A percentile compares a stretch with the other conserved stretches of the same genome.
phyloP scores from a whole-genome alignment of 106 monocot species.

The Triglochin maritima region DNA sequence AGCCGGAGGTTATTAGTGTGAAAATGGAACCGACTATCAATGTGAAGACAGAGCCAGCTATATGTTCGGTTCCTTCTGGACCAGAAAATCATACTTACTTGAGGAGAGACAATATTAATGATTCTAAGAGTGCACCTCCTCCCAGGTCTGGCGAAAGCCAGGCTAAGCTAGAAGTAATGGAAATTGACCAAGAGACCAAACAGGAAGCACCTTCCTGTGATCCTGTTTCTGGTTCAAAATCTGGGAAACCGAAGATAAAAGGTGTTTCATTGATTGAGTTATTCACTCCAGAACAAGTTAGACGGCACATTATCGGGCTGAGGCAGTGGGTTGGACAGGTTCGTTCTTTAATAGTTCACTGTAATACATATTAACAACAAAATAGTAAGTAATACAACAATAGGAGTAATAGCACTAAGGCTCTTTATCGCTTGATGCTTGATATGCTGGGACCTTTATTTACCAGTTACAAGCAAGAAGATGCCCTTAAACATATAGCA shows the following conservation, averaged over 20 bases:
- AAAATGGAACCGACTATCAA: conserved; percentile 24
- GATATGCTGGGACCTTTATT: no score
- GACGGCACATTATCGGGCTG: conserved; percentile 70
- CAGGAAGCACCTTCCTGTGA: conserved; percentile 45
- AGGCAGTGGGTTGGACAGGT: conserved; percentile 99
- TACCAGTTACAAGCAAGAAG: no score
- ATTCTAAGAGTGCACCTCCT: conserved; percentile 10
- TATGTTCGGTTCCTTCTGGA: conserved; percentile 1
- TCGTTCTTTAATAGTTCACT: conserved; percentile 3
- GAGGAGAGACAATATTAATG: conserved; percentile 1
- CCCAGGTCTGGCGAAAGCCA: background rate
- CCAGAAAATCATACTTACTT: conserved; percentile 7
- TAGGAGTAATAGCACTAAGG: no score
- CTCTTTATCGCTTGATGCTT: no score
- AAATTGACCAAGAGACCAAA: conserved; percentile 46
- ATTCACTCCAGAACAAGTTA: conserved; percentile 94
- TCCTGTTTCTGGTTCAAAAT: conserved; percentile 47
- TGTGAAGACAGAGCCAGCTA: conserved; percentile 4
- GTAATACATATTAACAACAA: background rate
- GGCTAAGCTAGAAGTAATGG: conserved; percentile 30
- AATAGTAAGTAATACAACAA: no score
- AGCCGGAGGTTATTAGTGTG: conserved; percentile 29
- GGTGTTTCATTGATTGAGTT: conserved; percentile 96
- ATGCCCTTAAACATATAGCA: no score
- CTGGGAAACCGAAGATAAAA: conserved; percentile 98